These are phyloP conservation scores for Neurospora sp. DNA, from an alignment of 2,329 filamentous ascomycete species.

Conservation along the genomic window DNA sequence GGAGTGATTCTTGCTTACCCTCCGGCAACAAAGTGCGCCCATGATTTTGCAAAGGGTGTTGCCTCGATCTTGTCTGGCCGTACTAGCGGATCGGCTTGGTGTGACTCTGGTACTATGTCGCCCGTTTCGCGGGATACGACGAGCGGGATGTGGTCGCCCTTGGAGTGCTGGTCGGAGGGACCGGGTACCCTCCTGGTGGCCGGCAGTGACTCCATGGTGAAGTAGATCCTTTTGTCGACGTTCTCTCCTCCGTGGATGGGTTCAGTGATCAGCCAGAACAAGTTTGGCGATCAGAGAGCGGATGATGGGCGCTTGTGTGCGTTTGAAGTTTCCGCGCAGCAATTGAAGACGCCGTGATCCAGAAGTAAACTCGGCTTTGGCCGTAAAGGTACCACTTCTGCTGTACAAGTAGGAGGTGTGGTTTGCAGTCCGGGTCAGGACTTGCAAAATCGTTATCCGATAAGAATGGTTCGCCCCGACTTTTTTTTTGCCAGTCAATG, in stretches of 20 bases:
- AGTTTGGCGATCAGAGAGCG: not conserved
- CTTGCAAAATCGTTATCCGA: not conserved
- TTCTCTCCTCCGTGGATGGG: not conserved
- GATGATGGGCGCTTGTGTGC: not conserved
- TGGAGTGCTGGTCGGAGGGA: constrained; percentile 4
- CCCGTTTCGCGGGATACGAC: constrained; percentile 54
- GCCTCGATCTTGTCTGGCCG: constrained; percentile 24
- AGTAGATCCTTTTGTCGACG: not conserved
- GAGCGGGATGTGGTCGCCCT: constrained; percentile 22
- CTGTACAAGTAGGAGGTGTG: not conserved
- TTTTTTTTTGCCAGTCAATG: not conserved
- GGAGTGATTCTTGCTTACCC: constrained; percentile 46
- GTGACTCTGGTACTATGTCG: constrained; percentile 34
- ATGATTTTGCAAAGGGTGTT: constrained; percentile 60
- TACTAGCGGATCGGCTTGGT: constrained; percentile 15
- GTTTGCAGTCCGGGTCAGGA: not conserved
- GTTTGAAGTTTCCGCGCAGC: not conserved
- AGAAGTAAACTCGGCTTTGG: not conserved
- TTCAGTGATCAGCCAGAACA: not conserved
- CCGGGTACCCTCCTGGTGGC: constrained; percentile 11
- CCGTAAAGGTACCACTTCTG: not conserved
- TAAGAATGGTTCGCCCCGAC: not conserved
- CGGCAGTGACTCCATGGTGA: constrained; percentile 14
- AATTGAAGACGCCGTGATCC: not conserved
- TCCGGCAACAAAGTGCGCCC: constrained; percentile 86